Percentiles rank a stretch among this genome's conserved stretches.
These are phyloP conservation scores for Ascobolus immersus DNA, from an alignment of 495 filamentous ascomycete genomes.

Conservation along the genomic window DNA sequence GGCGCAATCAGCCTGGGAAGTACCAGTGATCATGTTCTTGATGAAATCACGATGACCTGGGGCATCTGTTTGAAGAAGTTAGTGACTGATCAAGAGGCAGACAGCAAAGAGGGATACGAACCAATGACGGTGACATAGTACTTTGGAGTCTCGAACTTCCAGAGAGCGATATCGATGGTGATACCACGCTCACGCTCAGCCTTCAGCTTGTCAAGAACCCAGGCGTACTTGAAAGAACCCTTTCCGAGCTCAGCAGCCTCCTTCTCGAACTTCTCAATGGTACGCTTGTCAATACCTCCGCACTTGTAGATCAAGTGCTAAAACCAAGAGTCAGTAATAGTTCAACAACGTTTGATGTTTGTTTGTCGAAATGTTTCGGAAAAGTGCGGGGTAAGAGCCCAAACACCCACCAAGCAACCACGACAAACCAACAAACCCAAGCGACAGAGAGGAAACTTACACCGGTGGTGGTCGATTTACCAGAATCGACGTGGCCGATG, in stretches of 20 bases:
- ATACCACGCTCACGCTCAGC: conserved; percentile 99
- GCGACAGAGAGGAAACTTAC: conserved; percentile 16
- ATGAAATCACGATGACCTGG: conserved; percentile 99
- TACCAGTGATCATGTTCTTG: conserved; percentile 99
- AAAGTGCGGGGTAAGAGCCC: conserved; percentile 6
- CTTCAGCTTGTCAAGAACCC: conserved; percentile 99
- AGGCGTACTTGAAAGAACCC: conserved; percentile 99
- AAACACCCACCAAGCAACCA: neutral
- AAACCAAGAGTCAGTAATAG: conserved; percentile 27
- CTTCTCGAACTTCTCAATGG: conserved; percentile 99
- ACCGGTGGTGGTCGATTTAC: conserved; percentile 94
- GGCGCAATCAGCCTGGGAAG: conserved; percentile 97
- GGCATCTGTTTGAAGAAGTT: conserved; percentile 36
- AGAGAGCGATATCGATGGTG: conserved; percentile 99
- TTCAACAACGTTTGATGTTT: too few relatives aligned
- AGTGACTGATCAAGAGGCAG: conserved; percentile 2
- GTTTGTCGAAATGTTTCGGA: too few relatives aligned
- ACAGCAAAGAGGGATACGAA: conserved; percentile 21
- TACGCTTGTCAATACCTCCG: conserved; percentile 99
- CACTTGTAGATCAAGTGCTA: conserved; percentile 99
- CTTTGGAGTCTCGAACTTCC: conserved; percentile 98
- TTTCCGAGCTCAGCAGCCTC: conserved; percentile 99
- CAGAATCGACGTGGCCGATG: conserved; percentile 99
- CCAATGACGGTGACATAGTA: conserved; percentile 99
- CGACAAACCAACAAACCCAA: neutral